These are phyloP conservation scores for Wickerhamomyces strasburgensis DNA, from an alignment of 805 yeast genomes.

Conservation along the genomic window DNA sequence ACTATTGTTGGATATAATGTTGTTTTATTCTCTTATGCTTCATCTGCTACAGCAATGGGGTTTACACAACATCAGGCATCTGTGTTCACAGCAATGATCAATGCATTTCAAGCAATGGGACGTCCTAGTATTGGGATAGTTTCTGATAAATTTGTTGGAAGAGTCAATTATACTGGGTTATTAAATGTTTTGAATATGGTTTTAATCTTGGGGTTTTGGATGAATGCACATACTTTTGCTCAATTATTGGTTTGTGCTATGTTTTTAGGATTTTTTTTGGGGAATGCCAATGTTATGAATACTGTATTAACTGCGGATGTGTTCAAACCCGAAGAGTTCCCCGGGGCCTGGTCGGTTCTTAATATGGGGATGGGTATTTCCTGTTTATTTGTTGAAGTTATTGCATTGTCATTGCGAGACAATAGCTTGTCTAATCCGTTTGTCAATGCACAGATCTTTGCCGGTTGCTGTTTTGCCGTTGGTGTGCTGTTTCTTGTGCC, in stretches of 20 bases:
- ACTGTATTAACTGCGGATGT: slow-evolving; percentile 38
- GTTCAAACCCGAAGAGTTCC: slow-evolving; percentile 31
- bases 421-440: slow-evolving; percentile 36
- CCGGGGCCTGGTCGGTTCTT: slow-evolving; percentile 36
- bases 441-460: slow-evolving; percentile 53
- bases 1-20: slow-evolving; percentile 38
- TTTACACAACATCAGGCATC: slow-evolving; percentile 41
- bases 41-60: slow-evolving; percentile 47
- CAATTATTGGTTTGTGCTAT: slow-evolving; percentile 37
- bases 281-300: slow-evolving; percentile 40
- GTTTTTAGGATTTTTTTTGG: slow-evolving; percentile 39
- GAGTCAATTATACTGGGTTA: slow-evolving; percentile 38
- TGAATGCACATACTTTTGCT: slow-evolving; percentile 34
- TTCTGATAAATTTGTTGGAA: slow-evolving; percentile 40
- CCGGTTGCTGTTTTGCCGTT: slow-evolving; percentile 43
- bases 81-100: slow-evolving; percentile 39
- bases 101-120: slow-evolving; percentile 44
- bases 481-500: slow-evolving; percentile 39
- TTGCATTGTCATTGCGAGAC: slow-evolving; percentile 44
- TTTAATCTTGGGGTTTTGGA: slow-evolving; percentile 43
- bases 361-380: slow-evolving; percentile 29
- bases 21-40: slow-evolving; percentile 40
- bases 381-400: slow-evolving; percentile 46
- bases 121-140: slow-evolving; percentile 43
- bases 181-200: slow-evolving; percentile 31